Base-by-base conservation (phyloP, 1,139 yeast species). In the Protomyces inundatus region DNA sequence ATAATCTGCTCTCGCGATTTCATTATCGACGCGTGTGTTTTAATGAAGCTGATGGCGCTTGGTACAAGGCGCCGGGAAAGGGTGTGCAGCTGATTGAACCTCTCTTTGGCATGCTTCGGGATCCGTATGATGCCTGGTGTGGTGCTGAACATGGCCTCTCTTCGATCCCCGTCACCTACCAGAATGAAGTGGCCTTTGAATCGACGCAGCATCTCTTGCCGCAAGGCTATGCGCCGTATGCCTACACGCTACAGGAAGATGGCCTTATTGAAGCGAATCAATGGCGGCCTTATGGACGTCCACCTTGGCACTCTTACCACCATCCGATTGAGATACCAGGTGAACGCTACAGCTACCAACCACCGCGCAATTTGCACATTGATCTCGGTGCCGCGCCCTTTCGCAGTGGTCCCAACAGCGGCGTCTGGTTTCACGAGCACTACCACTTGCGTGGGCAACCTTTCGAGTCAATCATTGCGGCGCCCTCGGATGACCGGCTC, bases 11-110 rank as follows among this genome's bases (percentile, higher is more conserved):
- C 37, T 57, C 61, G 30, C 55, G 61, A 6, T 48, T 57, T 45
- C 42, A 57, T 50, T 57, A 57, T 14, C 33, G 55, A 9, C 51
- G 55, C 16, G 55, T 34, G 14, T 57, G 61, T 35, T 57, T 48
- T 23, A 54, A 57, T 32, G 39, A 33, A 10, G 7, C 35, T 9
- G 10, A 33, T 5, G 48, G 42, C n/a, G 39, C 39, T 4, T 57
- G 51, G 16, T 35, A 34, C 50, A 54, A 54, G 7, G 48, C 55
- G 4, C 23, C 55, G 6, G 61, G 61, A 9, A 33, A 12, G 14
- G 61, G 61, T 16, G 55, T 50, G n/a, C 61, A 57, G 39, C 51
- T 57, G 36, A 57, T 57, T 16, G 61, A 57, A 48, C 61, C 61
- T 14, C 55, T 57, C 39, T 57, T 54, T 54, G 61, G 61, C 32